Conservation (phyloP, 192 early-diverging fungal genomes). For the Coemansia umbellata region DNA sequence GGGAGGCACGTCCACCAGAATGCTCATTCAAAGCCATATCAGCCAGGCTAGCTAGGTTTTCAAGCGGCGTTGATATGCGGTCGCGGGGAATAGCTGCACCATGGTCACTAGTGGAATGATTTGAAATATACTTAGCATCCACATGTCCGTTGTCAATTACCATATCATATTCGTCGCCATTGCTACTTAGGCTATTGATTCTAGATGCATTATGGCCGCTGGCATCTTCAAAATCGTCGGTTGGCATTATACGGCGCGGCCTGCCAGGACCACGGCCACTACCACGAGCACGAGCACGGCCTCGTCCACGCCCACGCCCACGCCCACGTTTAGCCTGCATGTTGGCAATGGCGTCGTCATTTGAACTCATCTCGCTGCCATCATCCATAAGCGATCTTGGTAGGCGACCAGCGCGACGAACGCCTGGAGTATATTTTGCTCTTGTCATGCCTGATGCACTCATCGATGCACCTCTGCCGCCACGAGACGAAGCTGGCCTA, state of each 20-base stretch:
- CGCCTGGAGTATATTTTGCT: background rate
- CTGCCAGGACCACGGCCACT: conserved; percentile 1
- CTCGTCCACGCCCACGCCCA: background rate
- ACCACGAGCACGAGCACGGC: conserved; percentile 4
- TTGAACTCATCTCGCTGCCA: background rate
- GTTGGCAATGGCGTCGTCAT: background rate
- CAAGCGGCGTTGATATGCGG: no score
- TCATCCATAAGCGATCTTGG: conserved; percentile 9
- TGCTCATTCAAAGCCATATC: background rate
- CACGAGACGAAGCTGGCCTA: no score
- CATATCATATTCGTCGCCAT: conserved; percentile 1
- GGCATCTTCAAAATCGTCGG: conserved; percentile 8
- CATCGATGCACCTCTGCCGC: no score
- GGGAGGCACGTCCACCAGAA: background rate
- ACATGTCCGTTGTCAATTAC: conserved; percentile 6
- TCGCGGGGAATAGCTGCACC: no score
- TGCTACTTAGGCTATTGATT: background rate
- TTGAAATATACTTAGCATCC: background rate
- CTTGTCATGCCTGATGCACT: no score
- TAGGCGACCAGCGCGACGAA: conserved; percentile 10
- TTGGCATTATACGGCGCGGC: background rate
- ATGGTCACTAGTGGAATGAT: no score
- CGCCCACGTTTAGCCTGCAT: background rate
- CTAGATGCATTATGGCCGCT: no score
- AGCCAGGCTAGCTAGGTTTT: conserved; percentile 5